Conservation (phyloP, 2,329 filamentous ascomycete genomes). For the Apiospora marii region DNA sequence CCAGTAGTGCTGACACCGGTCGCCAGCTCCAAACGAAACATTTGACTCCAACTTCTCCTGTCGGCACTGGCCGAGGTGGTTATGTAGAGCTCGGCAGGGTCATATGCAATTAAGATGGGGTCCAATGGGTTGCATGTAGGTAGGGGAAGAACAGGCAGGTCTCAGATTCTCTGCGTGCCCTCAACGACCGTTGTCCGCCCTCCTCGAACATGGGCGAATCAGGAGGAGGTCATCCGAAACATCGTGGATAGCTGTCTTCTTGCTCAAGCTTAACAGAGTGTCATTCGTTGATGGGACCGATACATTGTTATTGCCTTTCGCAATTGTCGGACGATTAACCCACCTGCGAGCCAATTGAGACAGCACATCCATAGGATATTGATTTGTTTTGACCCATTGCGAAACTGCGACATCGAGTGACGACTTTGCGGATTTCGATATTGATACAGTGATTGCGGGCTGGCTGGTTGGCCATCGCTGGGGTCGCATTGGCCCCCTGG, state of each 20-base stretch:
- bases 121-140: neutral
- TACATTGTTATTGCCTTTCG: neutral
- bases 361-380: neutral
- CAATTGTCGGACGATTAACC: constrained; percentile 10
- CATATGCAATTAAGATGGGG: neutral
- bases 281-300: neutral
- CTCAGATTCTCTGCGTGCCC: neutral
- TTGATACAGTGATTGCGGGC: neutral
- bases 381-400: neutral
- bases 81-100: neutral
- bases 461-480: neutral
- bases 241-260: neutral
- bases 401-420: neutral
- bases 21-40: constrained; percentile 1
- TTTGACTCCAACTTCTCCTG: neutral
- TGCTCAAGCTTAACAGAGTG: neutral
- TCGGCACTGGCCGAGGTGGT: constrained; percentile 10
- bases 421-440: neutral
- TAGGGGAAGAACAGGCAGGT: neutral
- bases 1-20: constrained; percentile 9
- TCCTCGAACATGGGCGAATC: constrained; percentile 1
- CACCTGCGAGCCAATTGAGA: neutral
- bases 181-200: neutral
- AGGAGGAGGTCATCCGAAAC: neutral
- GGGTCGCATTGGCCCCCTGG: neutral